A percentile compares a stretch with the other conserved stretches of the same genome.
These are phyloP conservation scores for Rhodamnia argentea DNA, from an alignment of 345 rosid species.

Conservation along the genomic window DNA sequence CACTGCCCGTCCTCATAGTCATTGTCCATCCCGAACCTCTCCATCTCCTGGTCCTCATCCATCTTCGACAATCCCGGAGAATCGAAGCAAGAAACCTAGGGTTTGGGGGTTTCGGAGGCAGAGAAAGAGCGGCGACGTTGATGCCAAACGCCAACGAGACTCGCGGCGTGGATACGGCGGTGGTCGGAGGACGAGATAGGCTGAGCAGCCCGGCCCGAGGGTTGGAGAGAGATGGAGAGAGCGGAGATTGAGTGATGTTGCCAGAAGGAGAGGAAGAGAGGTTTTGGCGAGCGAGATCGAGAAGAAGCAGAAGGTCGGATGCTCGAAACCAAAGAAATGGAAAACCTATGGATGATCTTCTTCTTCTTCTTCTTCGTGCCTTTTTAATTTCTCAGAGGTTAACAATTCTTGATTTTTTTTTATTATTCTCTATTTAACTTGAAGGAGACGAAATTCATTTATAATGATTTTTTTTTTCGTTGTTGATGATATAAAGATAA, in stretches of 20 bases:
- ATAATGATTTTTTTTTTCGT: background rate
- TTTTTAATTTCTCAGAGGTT: background rate
- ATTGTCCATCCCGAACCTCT: conserved; percentile 71
- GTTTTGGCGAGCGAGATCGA: background rate
- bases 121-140: background rate
- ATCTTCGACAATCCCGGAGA: conserved; percentile 11
- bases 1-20: conserved; percentile 78
- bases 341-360: background rate
- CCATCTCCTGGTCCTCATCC: conserved; percentile 91
- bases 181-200: background rate
- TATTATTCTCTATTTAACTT: background rate
- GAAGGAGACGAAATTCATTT: background rate
- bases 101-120: background rate
- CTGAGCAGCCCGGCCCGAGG: background rate
- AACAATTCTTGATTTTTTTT: background rate
- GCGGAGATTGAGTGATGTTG: no score
- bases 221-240: background rate
- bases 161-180: background rate
- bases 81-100: background rate
- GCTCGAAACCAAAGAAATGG: background rate
- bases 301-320: background rate
- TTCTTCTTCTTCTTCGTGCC: background rate
- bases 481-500: background rate
- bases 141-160: background rate
- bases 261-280: no score